phyloP scores from a whole-genome alignment of 1,139 yeast genomes.

The Yamadazyma triangularis region DNA sequence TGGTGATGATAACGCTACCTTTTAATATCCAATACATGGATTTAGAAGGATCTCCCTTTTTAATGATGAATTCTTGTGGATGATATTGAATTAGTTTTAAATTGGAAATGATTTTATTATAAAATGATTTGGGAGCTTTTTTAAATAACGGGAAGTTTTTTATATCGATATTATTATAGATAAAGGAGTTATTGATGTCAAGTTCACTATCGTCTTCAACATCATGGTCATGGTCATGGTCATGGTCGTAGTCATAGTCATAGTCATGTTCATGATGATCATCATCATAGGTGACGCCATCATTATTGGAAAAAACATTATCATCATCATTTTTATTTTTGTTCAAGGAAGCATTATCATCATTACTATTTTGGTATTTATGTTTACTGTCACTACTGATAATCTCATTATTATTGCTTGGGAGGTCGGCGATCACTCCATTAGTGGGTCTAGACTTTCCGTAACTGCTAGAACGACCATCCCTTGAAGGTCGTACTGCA shows the following conservation, averaged over 20 bases:
- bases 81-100: constrained; percentile 56
- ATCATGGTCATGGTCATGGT: constrained; percentile 6
- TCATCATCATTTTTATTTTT: constrained; percentile 1
- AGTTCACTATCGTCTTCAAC: constrained; percentile 10
- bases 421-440: neutral
- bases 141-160: constrained; percentile 59
- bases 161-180: constrained; percentile 25
- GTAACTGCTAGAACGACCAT: too few species aligned
- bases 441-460: neutral
- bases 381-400: neutral
- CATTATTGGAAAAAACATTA: too few species aligned
- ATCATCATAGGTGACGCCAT: constrained; percentile 1
- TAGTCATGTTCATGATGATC: constrained; percentile 1
- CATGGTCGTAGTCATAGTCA: neutral
- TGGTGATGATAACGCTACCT: constrained; percentile 69
- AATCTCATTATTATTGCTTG: neutral
- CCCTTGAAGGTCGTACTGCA: neutral
- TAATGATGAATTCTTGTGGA: constrained; percentile 65
- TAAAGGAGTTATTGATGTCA: constrained; percentile 37
- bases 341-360: neutral
- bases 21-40: constrained; percentile 78
- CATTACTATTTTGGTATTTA: constrained; percentile 1
- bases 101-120: constrained; percentile 53
- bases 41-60: constrained; percentile 68
- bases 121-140: constrained; percentile 62